A percentile compares a stretch with the other conserved stretches of the same genome.
These are phyloP conservation scores for Lachnellula arida DNA, from an alignment of 2,329 filamentous ascomycete species.

Conservation along the genomic window DNA sequence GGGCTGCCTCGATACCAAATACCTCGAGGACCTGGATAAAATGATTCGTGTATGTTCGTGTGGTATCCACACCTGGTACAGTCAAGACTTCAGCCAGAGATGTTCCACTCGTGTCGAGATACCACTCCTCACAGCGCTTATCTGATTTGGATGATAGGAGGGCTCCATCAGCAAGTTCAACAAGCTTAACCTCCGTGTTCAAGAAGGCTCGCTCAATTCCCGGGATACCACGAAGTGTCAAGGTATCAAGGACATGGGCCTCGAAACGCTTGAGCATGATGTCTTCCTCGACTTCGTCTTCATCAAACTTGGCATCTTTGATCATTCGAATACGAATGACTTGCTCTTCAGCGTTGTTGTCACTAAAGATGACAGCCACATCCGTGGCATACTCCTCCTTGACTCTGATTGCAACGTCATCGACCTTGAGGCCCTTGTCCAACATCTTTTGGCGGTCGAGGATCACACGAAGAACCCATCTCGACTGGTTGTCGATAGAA, in stretches of 20 bases:
- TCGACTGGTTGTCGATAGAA: slow-evolving; percentile 70
- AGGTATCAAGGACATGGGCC: slow-evolving; percentile 82
- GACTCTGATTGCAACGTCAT: slow-evolving; percentile 85
- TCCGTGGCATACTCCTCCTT: slow-evolving; percentile 83
- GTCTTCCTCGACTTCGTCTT: slow-evolving; percentile 75
- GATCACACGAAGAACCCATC: slow-evolving; percentile 91
- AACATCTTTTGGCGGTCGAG: slow-evolving; percentile 91
- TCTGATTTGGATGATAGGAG: slow-evolving; percentile 71
- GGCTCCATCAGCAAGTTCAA: slow-evolving; percentile 64
- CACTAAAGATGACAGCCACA: slow-evolving; percentile 90
- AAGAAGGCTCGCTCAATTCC: slow-evolving; percentile 92
- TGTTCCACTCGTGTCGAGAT: slow-evolving; percentile 90
- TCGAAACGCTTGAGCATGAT: slow-evolving; percentile 90
- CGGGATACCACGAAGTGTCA: slow-evolving; percentile 84
- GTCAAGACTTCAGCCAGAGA: slow-evolving; percentile 89
- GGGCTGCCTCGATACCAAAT: slow-evolving; percentile 90
- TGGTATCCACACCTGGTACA: slow-evolving; percentile 76
- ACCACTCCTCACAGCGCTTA: slow-evolving; percentile 81
- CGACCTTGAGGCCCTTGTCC: slow-evolving; percentile 87
- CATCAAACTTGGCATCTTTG: slow-evolving; percentile 68
- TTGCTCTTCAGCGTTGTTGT: slow-evolving; percentile 95
- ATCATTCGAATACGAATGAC: slow-evolving; percentile 89
- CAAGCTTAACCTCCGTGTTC: slow-evolving; percentile 69
- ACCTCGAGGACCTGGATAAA: slow-evolving; percentile 86
- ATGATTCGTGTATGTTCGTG: slow-evolving; percentile 78